A percentile compares a stretch with the other conserved stretches of the same genome.
phyloP scores from a whole-genome alignment of 768 basidiomycete genomes.

The Russula abietina region DNA sequence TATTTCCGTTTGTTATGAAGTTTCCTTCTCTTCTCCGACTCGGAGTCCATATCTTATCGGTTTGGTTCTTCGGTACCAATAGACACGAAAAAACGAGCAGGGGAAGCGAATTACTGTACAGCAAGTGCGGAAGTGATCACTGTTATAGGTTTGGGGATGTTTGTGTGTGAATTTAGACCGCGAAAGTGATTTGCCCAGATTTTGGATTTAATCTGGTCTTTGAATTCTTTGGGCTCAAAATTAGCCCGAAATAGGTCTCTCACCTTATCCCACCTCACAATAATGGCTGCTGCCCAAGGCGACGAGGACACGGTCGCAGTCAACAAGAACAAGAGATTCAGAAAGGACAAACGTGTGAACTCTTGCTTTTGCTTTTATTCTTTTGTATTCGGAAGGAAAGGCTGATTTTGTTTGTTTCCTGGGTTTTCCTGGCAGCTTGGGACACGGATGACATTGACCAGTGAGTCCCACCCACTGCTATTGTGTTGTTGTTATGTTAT shows the following conservation, averaged over 20 bases:
- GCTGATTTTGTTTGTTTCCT: neutral
- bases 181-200: too few species aligned
- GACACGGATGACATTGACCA: slow-evolving; percentile 99
- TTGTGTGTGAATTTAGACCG: too few species aligned
- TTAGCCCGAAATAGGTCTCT: too few species aligned
- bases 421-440: slow-evolving; percentile 64
- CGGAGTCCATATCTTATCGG: neutral
- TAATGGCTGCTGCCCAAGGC: slow-evolving; percentile 12
- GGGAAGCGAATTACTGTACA: neutral
- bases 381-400: slow-evolving; percentile 23
- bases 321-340: slow-evolving; percentile 83
- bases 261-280: too few species aligned
- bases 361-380: neutral
- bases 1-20: too few species aligned
- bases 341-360: slow-evolving; percentile 91
- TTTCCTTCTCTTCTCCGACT: too few species aligned
- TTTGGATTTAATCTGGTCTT: neutral
- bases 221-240: too few species aligned
- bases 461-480: slow-evolving; percentile 49
- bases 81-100: neutral
- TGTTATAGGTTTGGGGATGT: too few species aligned
- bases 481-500: neutral
- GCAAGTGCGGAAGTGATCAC: too few species aligned
- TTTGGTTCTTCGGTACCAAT: neutral
- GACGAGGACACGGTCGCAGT: slow-evolving; percentile 30